A percentile compares a stretch with the other conserved stretches of the same genome.
Conservation (phyloP, 495 filamentous ascomycete species). For the Entonaema liquescens region DNA sequence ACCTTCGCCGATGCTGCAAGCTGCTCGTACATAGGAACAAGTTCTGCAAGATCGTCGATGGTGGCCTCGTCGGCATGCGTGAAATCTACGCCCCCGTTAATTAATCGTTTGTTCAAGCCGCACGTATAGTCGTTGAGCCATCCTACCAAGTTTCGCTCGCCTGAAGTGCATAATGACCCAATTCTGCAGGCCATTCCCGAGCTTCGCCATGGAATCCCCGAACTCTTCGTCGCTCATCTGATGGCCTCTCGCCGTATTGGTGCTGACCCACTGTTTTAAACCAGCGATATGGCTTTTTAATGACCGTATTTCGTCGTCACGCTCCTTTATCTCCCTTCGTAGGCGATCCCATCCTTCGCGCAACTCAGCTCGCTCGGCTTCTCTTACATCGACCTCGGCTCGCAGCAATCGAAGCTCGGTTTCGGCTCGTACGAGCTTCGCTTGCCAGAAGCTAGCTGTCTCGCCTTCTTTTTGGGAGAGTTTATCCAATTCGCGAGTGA, state of each 20-base stretch:
- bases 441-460: slow-evolving; percentile 58
- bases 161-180: slow-evolving; percentile 66
- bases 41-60: slow-evolving; percentile 49
- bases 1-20: slow-evolving; percentile 58
- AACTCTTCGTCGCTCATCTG: slow-evolving; percentile 65
- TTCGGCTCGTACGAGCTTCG: slow-evolving; percentile 53
- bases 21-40: slow-evolving; percentile 62
- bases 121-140: slow-evolving; percentile 5
- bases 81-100: slow-evolving; percentile 50
- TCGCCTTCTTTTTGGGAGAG: slow-evolving; percentile 55
- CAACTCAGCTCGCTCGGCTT: slow-evolving; percentile 51
- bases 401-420: slow-evolving; percentile 55
- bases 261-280: slow-evolving; percentile 65
- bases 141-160: slow-evolving; percentile 59
- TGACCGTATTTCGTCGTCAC: slow-evolving; percentile 55
- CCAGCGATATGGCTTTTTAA: slow-evolving; percentile 59
- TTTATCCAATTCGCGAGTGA: slow-evolving; percentile 55
- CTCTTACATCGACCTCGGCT: slow-evolving; percentile 51
- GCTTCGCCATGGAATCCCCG: slow-evolving; percentile 54
- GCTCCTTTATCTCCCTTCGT: slow-evolving; percentile 47
- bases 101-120: slow-evolving; percentile 1
- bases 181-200: slow-evolving; percentile 66
- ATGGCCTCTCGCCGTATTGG: slow-evolving; percentile 53
- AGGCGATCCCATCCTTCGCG: slow-evolving; percentile 53
- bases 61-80: slow-evolving; percentile 46